phyloP scores from a whole-genome alignment of 352 stramenopile species.

The Globisporangium cylindrosporum region DNA sequence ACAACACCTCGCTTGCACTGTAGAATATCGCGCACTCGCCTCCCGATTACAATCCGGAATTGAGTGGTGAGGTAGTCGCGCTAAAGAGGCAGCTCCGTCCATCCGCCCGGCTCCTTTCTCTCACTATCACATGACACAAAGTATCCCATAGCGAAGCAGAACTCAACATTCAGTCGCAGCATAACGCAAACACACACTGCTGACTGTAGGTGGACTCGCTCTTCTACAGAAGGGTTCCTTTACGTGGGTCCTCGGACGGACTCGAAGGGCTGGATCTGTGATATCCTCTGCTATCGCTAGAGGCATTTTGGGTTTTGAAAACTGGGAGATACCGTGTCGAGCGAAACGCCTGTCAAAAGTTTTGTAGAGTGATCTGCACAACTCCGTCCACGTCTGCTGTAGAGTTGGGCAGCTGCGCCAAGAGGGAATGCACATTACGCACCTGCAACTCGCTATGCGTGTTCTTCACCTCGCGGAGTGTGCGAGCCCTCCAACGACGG shows the following conservation, averaged over 20 bases:
- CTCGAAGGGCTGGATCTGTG: not conserved
- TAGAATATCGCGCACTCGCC: not conserved
- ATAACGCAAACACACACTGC: not conserved
- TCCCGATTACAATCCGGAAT: not conserved
- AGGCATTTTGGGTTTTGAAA: not conserved
- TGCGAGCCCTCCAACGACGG: not conserved
- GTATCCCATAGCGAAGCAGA: not conserved
- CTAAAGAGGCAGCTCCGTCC: not conserved
- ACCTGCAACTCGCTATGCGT: not conserved
- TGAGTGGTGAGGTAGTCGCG: not conserved
- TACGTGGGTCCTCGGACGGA: not conserved
- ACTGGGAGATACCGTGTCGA: not conserved
- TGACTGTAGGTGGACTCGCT: not conserved
- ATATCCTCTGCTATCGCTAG: not conserved
- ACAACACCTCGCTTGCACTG: not conserved
- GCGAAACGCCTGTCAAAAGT: not conserved
- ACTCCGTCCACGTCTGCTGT: not conserved
- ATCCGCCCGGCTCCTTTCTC: not conserved
- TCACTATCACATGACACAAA: not conserved
- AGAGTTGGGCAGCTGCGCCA: not conserved
- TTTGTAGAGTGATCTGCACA: not conserved
- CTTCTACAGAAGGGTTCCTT: not conserved
- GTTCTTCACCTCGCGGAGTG: not conserved
- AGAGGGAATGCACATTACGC: not conserved
- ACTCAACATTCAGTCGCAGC: not conserved